A percentile compares a stretch with the other conserved stretches of the same genome.
Conservation (phyloP, 2,329 filamentous ascomycete species). For the Trichoderma brevicompactum region DNA sequence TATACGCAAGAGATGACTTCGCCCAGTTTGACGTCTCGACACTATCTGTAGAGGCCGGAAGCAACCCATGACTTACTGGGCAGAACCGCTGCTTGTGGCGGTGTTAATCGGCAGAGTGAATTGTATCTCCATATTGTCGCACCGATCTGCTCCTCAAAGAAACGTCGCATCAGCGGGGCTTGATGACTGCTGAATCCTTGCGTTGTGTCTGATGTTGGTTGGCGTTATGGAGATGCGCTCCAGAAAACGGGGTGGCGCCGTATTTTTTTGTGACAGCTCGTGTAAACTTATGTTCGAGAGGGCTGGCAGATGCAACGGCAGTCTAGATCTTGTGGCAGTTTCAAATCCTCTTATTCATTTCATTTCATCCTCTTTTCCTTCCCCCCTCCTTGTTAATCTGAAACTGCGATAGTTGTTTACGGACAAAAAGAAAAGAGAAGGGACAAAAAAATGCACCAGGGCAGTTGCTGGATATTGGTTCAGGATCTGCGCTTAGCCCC, state of each 20-base stretch:
- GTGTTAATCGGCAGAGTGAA: conserved; percentile 42
- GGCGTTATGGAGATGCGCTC: conserved; percentile 2
- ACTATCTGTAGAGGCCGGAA: too few relatives aligned
- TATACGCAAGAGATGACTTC: neutral
- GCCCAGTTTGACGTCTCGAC: too few relatives aligned
- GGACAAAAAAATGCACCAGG: neutral
- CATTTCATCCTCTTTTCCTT: neutral
- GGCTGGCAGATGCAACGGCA: neutral
- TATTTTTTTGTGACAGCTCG: neutral
- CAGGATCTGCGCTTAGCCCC: conserved; percentile 2
- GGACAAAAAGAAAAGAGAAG: neutral
- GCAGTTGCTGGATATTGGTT: neutral
- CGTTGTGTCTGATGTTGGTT: conserved; percentile 8
- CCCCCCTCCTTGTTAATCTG: neutral
- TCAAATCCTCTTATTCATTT: neutral
- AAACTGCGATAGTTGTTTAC: neutral
- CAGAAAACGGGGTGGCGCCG: conserved; percentile 1
- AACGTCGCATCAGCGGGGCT: conserved; percentile 17
- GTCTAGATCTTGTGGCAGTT: neutral
- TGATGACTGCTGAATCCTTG: neutral
- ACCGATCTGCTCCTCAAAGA: neutral
- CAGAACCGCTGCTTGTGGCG: conserved; percentile 32
- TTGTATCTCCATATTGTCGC: conserved; percentile 44
- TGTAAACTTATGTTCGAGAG: neutral
- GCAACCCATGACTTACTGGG: conserved; percentile 35